These are phyloP conservation scores for Eucalyptus erythrocorys DNA, from an alignment of 345 rosid species.

Conservation along the genomic window DNA sequence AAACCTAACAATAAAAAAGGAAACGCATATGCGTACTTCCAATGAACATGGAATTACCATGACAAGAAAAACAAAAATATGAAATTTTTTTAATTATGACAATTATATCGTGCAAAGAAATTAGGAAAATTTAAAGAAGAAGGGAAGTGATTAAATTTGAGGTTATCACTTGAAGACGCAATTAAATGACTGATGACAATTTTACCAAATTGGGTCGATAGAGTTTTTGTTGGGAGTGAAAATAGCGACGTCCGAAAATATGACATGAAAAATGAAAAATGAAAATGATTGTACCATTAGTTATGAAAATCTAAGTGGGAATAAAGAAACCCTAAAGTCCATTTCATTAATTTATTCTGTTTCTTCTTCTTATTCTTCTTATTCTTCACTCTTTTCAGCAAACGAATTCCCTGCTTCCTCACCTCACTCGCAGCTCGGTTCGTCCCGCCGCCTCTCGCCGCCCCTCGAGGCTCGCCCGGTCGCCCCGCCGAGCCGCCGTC, in stretches of 20 bases:
- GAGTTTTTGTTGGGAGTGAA: neutral
- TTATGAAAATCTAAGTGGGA: neutral
- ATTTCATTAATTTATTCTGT: neutral
- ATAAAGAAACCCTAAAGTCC: neutral
- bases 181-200: neutral
- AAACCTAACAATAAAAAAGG: no score
- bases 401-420: neutral
- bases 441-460: neutral
- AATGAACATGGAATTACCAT: neutral
- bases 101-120: neutral
- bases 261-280: neutral
- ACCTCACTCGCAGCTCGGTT: neutral
- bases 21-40: rapidly evolving
- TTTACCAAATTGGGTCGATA: neutral
- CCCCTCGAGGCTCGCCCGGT: neutral
- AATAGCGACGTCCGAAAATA: neutral
- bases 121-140: neutral
- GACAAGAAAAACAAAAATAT: neutral
- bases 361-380: neutral
- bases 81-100: neutral
- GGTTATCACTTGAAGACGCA: neutral
- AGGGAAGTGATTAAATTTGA: neutral
- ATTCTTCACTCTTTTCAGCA: no score
- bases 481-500: neutral
- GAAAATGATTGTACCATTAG: neutral